Base-by-base conservation (phyloP, 2,329 filamentous ascomycete species). In the Cadophora sp. region DNA sequence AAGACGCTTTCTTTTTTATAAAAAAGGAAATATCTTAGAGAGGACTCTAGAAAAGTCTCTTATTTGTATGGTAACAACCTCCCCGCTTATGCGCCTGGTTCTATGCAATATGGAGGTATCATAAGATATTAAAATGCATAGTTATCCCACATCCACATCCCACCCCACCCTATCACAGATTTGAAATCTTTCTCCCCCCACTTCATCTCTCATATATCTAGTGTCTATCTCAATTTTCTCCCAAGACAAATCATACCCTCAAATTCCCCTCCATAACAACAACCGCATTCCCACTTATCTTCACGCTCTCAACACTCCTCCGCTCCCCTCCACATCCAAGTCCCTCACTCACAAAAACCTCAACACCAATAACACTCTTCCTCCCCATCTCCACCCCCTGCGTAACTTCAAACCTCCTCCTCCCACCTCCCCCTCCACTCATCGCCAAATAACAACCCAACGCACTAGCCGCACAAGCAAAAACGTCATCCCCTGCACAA, bases 401-500 rank as follows among this genome's bases (percentile, higher is more conserved):
- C 66, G 85, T 85, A 66, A 91, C 77, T 69, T 83, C 80, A 72
- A 85, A 89, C 55, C 36, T 41, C 20, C 36, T 58, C 63, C 76
- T 79, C 55, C 72, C 71, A 53, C 76, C 76, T 64, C 71, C 76
- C 62, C 59, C 56, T 16, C 79, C 79, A n/a, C 76, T 76, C 62
- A 85, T 74, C 3, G 83, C 81, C 67, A 91, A 78, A 73, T 86
- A 89, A 59, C 81, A 79, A n/a, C 81, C 79, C 68, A 91, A 75
- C 4, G 85, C 84, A 74, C 83, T 83, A 1, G 88, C 86, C 41
- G 80, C 13, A 91, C 81, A 39, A 92, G 84, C 18, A 87, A 77
- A 77, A 93, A 93, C 1, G 87, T 87, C 89, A 94, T 90, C 60
- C 91, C 92, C 59, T 86, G 87, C 47, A 93, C 90, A 59, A 93